A percentile compares a stretch with the other conserved stretches of the same genome.
phyloP scores from a whole-genome alignment of 1,139 yeast species.

The Hemisphaericaspora xylanilytica region DNA sequence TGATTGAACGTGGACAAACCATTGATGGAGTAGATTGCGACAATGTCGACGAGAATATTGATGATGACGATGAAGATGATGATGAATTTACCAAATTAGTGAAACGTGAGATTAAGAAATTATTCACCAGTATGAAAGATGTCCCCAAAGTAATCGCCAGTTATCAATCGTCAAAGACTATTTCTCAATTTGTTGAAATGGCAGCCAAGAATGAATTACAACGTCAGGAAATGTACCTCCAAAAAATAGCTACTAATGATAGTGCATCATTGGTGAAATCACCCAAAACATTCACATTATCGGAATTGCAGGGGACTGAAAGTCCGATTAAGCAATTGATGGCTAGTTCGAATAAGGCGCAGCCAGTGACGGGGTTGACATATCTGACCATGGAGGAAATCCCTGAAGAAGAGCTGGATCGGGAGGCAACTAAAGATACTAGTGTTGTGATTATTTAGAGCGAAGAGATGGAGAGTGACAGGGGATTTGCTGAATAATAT shows the following conservation, averaged over 20 bases:
- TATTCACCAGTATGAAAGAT: slow-evolving; percentile 36
- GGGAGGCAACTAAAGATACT: background rate
- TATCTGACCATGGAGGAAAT: slow-evolving; percentile 2
- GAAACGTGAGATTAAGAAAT: slow-evolving; percentile 36
- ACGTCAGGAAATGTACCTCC: slow-evolving; percentile 12
- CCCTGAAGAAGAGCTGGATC: slow-evolving; percentile 2
- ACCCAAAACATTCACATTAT: slow-evolving; percentile 43
- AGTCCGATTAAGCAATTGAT: slow-evolving; percentile 35
- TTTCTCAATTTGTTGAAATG: slow-evolving; percentile 28
- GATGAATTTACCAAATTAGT: slow-evolving; percentile 37
- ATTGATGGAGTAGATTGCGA: slow-evolving; percentile 8
- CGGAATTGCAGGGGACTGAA: slow-evolving; percentile 31
- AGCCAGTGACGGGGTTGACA: background rate
- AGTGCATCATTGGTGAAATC: slow-evolving; percentile 32
- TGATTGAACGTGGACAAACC: slow-evolving; percentile 8
- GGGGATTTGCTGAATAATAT: background rate
- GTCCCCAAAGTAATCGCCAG: slow-evolving; percentile 40
- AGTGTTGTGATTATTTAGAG: too few species aligned
- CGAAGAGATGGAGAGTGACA: background rate
- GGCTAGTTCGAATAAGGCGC: background rate
- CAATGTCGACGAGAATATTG: slow-evolving; percentile 1
- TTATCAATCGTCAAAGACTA: slow-evolving; percentile 33
- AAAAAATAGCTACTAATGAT: background rate
- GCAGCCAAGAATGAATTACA: slow-evolving; percentile 17
- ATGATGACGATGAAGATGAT: slow-evolving; percentile 16